A percentile compares a stretch with the other conserved stretches of the same genome.
Evolutionary conservation across 148 eudicot genomes (phyloP).

Genomic region (Heliamphora exappendiculata): DNA sequence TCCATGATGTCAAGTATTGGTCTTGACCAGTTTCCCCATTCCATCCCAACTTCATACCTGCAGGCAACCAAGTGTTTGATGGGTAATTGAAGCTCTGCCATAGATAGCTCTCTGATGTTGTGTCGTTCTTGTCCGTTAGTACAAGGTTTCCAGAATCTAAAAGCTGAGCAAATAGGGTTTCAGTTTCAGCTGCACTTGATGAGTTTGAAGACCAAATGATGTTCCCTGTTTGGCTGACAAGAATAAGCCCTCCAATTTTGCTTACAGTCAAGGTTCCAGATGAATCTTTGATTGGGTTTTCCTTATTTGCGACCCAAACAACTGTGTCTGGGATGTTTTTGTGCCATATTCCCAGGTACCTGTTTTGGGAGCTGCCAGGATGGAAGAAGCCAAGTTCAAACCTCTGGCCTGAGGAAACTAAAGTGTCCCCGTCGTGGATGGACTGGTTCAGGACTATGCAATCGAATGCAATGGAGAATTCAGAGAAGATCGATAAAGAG

Average conservation of each 20-base stretch:
- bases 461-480: neutral
- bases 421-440: neutral
- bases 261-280: neutral
- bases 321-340: neutral
- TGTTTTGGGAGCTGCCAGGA: neutral
- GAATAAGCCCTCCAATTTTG: neutral
- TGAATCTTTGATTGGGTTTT: neutral
- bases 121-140: neutral
- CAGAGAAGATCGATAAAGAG: neutral
- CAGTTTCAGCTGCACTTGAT: neutral
- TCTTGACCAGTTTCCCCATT: neutral
- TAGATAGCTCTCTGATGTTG: neutral
- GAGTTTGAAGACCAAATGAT: constrained; percentile 11
- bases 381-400: constrained; percentile 6
- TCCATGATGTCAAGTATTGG: constrained; percentile 13
- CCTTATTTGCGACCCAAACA: neutral
- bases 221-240: neutral
- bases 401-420: neutral
- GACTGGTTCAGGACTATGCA: neutral
- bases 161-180: constrained; percentile 6
- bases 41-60: neutral
- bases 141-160: constrained; percentile 25
- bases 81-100: constrained; percentile 9
- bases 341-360: constrained; percentile 6
- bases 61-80: neutral